Evolutionary conservation across 306 rosid genomes (phyloP), one percentile per base, ranked within the genome.

Genomic region (Astragalus glycyphyllos): DNA sequence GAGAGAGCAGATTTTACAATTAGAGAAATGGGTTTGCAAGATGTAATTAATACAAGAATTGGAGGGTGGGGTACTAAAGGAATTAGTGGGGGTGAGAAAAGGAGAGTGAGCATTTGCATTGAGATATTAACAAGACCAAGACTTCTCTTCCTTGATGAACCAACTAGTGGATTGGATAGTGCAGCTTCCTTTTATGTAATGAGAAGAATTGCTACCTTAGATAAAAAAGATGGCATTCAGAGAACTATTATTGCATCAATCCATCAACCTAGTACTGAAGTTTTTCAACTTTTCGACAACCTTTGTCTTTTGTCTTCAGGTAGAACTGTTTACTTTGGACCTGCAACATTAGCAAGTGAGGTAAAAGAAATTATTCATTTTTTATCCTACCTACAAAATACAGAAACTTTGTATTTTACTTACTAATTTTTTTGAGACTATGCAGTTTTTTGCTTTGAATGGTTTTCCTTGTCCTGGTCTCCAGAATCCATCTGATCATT

Each of bases 141-240:
- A 10, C 89, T 85, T 68, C 85, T 87, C 0, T 85, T 87, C 47
- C 81, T 87, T 26, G 90, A 87, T 44, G 92, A 87, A 62, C 92
- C 92, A 7, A 87, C 92, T 0, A 83, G 89, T 26, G 88, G 92
- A n/a, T 79, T 87, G 13, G 92, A 85, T 17, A 61, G 15, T 40
- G 67, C 67, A 0, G 66, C 48, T 37, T 60, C 66, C 17, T 60
- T 8, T 5, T 16, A 60, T 60, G 66, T 60, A 4, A 60, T 60
- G 66, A 60, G 31, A 6, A 60, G 66, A 60, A 60, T 60, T 56
- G n/a, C 62, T 6, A n/a, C 15, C 6, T 31, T 56, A 5, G 6
- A 29, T 0, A 2, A 31, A 29, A 56, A 31, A 3, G 41, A 12
- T 31, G 41, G 41, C 2, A 56, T 31, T 29, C 61, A 56, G 29